phyloP scores from a whole-genome alignment of 768 basidiomycete species.

The Pisolithus orientalis region DNA sequence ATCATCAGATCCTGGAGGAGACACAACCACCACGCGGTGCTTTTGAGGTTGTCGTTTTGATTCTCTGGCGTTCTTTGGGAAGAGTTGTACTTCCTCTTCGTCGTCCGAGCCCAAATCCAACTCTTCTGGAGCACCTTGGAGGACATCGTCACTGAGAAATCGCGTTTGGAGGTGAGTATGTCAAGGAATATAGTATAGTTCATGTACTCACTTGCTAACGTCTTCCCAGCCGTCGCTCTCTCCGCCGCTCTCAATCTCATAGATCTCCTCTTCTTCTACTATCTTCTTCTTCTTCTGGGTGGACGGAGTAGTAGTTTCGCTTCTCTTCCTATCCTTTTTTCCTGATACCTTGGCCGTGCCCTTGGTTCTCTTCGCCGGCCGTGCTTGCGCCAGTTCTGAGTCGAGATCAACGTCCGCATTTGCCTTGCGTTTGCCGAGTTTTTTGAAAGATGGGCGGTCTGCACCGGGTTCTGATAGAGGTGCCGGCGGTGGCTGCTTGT shows the following conservation, averaged over 20 bases:
- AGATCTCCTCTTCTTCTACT: constrained; percentile 27
- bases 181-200: background rate
- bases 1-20: constrained; percentile 42
- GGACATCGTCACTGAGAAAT: constrained; percentile 41
- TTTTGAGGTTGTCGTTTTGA: constrained; percentile 40
- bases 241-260: constrained; percentile 30
- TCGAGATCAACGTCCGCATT: constrained; percentile 30
- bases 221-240: constrained; percentile 19
- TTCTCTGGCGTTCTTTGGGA: constrained; percentile 38
- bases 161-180: background rate
- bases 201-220: constrained; percentile 40
- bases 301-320: constrained; percentile 46
- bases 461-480: constrained; percentile 40
- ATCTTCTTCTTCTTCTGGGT: constrained; percentile 36
- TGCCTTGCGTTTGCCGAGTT: constrained; percentile 72
- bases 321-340: constrained; percentile 16
- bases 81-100: constrained; percentile 37
- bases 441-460: constrained; percentile 40
- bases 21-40: constrained; percentile 41
- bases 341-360: constrained; percentile 14
- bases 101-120: constrained; percentile 62
- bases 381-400: constrained; percentile 16
- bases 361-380: constrained; percentile 33
- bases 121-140: constrained; percentile 48
- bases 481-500: constrained; percentile 72